Evolutionary conservation across 192 early-diverging fungal species (phyloP).

Genomic region (Lobosporangium transversale): DNA sequence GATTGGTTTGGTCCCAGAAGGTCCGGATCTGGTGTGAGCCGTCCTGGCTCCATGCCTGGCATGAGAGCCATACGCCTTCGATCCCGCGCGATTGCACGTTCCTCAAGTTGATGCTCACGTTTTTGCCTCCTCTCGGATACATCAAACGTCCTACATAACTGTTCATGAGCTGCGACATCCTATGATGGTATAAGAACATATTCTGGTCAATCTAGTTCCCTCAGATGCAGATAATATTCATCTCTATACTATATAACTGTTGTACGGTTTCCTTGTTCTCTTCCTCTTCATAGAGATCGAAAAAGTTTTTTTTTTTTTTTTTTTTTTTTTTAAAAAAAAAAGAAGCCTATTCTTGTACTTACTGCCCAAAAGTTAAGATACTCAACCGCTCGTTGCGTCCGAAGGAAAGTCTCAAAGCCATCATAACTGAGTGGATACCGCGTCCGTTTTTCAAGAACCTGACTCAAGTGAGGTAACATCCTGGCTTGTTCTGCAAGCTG

Average conservation of each 20-base stretch:
- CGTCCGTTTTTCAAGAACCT: slow-evolving; percentile 39
- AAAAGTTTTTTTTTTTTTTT: too few species aligned
- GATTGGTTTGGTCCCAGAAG: slow-evolving; percentile 18
- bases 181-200: slow-evolving; percentile 6
- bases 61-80: slow-evolving; percentile 13
- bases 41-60: slow-evolving; percentile 25
- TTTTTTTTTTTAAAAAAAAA: too few species aligned
- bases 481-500: slow-evolving; percentile 17
- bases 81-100: slow-evolving; percentile 33
- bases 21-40: slow-evolving; percentile 22
- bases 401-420: slow-evolving; percentile 45
- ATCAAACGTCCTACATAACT: slow-evolving; percentile 44
- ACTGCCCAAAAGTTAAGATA: slow-evolving; percentile 53
- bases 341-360: too few species aligned
- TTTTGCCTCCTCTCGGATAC: slow-evolving; percentile 43
- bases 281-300: too few species aligned
- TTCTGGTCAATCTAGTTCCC: too few species aligned
- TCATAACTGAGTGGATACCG: slow-evolving; percentile 41
- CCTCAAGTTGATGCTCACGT: slow-evolving; percentile 36
- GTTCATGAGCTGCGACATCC: slow-evolving; percentile 52
- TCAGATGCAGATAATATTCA: too few species aligned
- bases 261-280: too few species aligned
- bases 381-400: slow-evolving; percentile 35
- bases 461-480: slow-evolving; percentile 7
- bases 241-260: too few species aligned